Conservation (phyloP, 225 moss, liverwort and hornwort genomes). For the Straminergon stramineum region DNA sequence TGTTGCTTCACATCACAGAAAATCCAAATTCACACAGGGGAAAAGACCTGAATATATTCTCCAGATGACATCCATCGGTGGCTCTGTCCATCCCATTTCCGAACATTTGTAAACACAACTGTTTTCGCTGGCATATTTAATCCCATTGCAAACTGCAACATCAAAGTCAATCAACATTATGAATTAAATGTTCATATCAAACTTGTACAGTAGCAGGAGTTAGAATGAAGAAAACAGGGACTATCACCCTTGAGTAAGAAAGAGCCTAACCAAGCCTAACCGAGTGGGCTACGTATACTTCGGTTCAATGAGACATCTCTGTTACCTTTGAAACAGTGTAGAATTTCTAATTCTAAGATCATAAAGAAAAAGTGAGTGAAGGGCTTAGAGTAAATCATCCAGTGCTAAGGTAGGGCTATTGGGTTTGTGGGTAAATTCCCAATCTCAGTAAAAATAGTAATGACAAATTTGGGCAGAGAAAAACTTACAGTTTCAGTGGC, state of each 20-base stretch:
- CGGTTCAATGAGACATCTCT: background rate
- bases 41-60: constrained; percentile 90
- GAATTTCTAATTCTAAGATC: background rate
- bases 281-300: background rate
- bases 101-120: constrained; percentile 92
- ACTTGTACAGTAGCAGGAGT: background rate
- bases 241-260: background rate
- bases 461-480: background rate
- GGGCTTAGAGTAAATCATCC: background rate
- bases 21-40: background rate
- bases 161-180: background rate
- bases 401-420: background rate
- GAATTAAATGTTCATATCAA: background rate
- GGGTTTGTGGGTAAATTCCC: background rate
- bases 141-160: constrained; percentile 75
- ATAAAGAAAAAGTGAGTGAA: background rate
- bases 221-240: background rate
- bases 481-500: constrained; percentile 88
- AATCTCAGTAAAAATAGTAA: background rate
- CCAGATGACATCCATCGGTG: constrained; percentile 96
- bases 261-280: background rate
- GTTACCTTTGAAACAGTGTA: background rate
- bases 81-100: constrained; percentile 96
- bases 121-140: constrained; percentile 99
- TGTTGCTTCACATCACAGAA: background rate